Conservation (phyloP, 495 filamentous ascomycete species). For the Penicillium egyptiacum region DNA sequence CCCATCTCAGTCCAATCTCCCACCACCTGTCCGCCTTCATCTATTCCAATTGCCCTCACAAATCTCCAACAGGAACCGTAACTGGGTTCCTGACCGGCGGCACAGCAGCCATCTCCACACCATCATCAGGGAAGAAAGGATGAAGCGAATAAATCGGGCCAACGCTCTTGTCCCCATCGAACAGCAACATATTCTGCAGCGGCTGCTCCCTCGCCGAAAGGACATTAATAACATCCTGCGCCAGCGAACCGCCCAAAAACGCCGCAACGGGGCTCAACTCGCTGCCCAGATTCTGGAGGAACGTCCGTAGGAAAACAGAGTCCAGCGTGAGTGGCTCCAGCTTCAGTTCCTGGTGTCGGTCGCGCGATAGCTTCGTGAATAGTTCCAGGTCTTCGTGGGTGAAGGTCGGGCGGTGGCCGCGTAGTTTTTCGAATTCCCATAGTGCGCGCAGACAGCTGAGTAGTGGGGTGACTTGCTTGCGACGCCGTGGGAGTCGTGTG, state of each 20-base stretch:
- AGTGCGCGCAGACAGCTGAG: conserved; percentile 79
- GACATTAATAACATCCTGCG: conserved; percentile 97
- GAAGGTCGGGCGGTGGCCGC: conserved; percentile 54
- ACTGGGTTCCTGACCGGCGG: conserved; percentile 32
- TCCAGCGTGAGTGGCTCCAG: conserved; percentile 74
- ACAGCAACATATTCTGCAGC: conserved; percentile 89
- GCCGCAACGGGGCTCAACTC: conserved; percentile 88
- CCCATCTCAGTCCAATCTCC: not conserved
- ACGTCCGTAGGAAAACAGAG: conserved; percentile 76
- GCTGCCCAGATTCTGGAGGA: conserved; percentile 75
- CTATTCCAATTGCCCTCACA: not conserved
- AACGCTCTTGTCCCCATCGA: conserved; percentile 78
- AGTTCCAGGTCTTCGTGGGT: conserved; percentile 59
- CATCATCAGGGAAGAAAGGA: conserved; percentile 56
- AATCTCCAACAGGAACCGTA: conserved; percentile 5
- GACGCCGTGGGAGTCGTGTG: conserved; percentile 60
- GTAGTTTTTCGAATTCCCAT: conserved; percentile 69
- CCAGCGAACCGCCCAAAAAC: conserved; percentile 83
- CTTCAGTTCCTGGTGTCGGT: conserved; percentile 71
- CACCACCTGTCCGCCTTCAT: not conserved
- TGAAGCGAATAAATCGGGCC: conserved; percentile 81
- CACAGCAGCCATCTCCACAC: conserved; percentile 31
- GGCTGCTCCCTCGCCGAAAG: conserved; percentile 87
- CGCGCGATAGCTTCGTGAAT: conserved; percentile 75
- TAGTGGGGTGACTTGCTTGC: conserved; percentile 74